Evolutionary conservation across 2,329 filamentous ascomycete genomes (phyloP).

Genomic region (Exophiala bonariae): DNA sequence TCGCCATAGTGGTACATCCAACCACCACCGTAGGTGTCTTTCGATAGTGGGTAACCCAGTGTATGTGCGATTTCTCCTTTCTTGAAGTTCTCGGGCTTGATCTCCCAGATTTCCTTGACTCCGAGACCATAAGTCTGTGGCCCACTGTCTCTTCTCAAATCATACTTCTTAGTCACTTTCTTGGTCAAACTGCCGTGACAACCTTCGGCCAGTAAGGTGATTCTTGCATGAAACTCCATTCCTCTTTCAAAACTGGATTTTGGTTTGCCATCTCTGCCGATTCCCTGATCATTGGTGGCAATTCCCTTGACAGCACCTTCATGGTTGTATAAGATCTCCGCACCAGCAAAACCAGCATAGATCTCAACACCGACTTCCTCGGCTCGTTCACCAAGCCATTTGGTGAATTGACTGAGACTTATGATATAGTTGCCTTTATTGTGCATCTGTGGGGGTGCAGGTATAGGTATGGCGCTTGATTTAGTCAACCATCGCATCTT

Average conservation of each 20-base stretch:
- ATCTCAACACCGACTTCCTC: constrained; percentile 95
- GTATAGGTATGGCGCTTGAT: constrained; percentile 73
- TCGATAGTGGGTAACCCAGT: constrained; percentile 86
- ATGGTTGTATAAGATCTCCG: constrained; percentile 81
- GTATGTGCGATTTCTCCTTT: constrained; percentile 84
- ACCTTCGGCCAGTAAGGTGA: constrained; percentile 90
- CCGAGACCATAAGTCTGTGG: constrained; percentile 94
- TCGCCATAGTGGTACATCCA: constrained; percentile 99
- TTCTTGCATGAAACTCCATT: constrained; percentile 95
- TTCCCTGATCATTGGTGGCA: constrained; percentile 90
- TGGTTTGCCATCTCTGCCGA: constrained; percentile 76
- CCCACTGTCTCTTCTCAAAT: constrained; percentile 83
- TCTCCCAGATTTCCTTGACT: constrained; percentile 96
- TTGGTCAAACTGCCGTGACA: constrained; percentile 96
- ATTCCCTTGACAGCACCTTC: constrained; percentile 92
- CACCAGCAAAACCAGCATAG: constrained; percentile 92
- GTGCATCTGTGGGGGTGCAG: constrained; percentile 93
- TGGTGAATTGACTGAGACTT: constrained; percentile 89
- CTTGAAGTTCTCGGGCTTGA: constrained; percentile 87
- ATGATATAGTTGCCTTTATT: constrained; percentile 98
- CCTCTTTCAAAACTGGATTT: constrained; percentile 92
- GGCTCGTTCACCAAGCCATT: constrained; percentile 94
- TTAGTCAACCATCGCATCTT: constrained; percentile 94
- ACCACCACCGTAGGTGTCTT: constrained; percentile 91
- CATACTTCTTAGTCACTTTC: constrained; percentile 91